Evolutionary conservation across 2,329 filamentous ascomycete genomes (phyloP).

Genomic region (Trichophaea hybrida): DNA sequence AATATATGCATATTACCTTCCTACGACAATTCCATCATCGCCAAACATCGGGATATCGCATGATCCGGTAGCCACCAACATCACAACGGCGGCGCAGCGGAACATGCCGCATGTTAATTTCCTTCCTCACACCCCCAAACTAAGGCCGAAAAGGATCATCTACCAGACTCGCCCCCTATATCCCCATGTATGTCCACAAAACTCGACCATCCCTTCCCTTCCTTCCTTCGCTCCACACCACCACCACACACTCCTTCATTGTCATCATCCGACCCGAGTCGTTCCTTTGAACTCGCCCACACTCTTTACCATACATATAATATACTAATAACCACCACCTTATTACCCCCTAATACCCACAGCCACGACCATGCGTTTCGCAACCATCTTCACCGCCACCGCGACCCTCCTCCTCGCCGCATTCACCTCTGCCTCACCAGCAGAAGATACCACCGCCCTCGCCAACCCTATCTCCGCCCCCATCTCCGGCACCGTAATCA

Average conservation of each 20-base stretch:
- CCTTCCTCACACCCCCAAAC: too few relatives aligned
- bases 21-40: too few relatives aligned
- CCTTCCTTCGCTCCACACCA: background rate
- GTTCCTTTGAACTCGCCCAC: background rate
- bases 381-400: background rate
- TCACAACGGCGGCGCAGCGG: too few relatives aligned
- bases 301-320: background rate
- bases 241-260: background rate
- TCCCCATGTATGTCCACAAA: background rate
- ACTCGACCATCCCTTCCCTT: background rate
- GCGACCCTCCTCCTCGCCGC: background rate
- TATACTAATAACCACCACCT: background rate
- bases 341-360: background rate
- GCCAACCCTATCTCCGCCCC: constrained; percentile 5
- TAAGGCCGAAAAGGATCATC: too few relatives aligned
- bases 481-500: background rate
- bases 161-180: too few relatives aligned
- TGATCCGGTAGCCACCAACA: too few relatives aligned
- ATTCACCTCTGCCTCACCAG: background rate
- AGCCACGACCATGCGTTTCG: constrained; percentile 1
- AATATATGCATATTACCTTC: too few relatives aligned
- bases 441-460: background rate
- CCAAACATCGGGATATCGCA: too few relatives aligned
- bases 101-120: too few relatives aligned
- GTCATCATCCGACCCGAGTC: constrained; percentile 1